Evolutionary conservation across 805 yeast species (phyloP).

Genomic region (Nakazawaea ambrosiae): DNA sequence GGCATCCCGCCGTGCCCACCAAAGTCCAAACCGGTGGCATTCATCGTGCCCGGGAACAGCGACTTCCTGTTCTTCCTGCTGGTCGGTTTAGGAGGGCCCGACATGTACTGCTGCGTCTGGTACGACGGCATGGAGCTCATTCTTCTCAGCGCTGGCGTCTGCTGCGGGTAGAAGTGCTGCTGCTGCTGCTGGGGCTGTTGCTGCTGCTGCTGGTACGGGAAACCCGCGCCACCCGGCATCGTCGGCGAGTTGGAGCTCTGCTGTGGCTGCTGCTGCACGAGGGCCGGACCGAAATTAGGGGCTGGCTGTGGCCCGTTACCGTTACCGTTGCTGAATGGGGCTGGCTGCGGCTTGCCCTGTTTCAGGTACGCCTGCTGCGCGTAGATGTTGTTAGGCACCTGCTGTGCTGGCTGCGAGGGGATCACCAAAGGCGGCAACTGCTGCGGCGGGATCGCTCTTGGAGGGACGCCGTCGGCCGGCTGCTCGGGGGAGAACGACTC

Average conservation of each 20-base stretch:
- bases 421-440: not conserved
- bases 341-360: not conserved
- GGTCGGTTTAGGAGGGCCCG: conserved; percentile 30
- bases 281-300: not conserved
- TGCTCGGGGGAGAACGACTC: conserved; percentile 8
- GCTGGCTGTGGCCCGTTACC: not conserved
- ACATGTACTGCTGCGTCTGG: conserved; percentile 16
- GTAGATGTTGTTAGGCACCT: conserved; percentile 8
- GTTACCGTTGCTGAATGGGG: not conserved
- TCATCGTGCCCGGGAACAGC: conserved; percentile 21
- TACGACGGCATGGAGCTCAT: conserved; percentile 18
- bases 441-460: not conserved
- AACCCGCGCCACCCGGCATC: conserved; percentile 14
- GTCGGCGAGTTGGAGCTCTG: conserved; percentile 23
- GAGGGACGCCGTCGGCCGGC: not conserved
- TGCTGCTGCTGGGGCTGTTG: conserved; percentile 15
- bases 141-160: conserved; percentile 17
- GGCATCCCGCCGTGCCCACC: conserved; percentile 23
- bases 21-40: conserved; percentile 11
- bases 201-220: conserved; percentile 19
- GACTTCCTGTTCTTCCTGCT: conserved; percentile 37
- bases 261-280: conserved; percentile 10
- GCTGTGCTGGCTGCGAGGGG: not conserved
- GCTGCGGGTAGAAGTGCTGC: conserved; percentile 12
- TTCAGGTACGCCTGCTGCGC: conserved; percentile 8